A percentile compares a stretch with the other conserved stretches of the same genome.
Evolutionary conservation across 176 grass and related monocot species (phyloP).

Genomic region (Oryza brachyantha): DNA sequence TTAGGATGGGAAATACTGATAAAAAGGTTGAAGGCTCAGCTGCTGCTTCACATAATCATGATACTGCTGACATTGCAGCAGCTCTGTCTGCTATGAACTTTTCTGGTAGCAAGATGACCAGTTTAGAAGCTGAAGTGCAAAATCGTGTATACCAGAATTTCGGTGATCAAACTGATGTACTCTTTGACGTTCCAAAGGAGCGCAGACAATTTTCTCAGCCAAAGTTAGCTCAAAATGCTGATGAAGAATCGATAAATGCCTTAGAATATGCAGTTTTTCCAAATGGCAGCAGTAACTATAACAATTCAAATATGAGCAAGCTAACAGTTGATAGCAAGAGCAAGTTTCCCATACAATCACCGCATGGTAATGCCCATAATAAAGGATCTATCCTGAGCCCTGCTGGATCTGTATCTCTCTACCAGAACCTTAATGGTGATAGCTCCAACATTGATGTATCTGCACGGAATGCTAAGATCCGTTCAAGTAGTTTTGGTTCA

Average conservation of each 20-base stretch:
- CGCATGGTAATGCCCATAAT: constrained; percentile 44
- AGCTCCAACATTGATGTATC: constrained; percentile 43
- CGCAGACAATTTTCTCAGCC: constrained; percentile 47
- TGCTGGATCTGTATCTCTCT: constrained; percentile 39
- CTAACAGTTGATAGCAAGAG: constrained; percentile 48
- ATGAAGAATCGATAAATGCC: constrained; percentile 38
- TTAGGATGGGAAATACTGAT: constrained; percentile 60
- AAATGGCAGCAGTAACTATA: constrained; percentile 45
- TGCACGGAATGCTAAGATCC: constrained; percentile 35
- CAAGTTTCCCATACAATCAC: constrained; percentile 48
- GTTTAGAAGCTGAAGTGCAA: constrained; percentile 51
- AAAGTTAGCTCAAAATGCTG: constrained; percentile 32
- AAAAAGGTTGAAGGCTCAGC: constrained; percentile 37
- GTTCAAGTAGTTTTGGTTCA: constrained; percentile 38
- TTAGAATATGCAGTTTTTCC: constrained; percentile 47
- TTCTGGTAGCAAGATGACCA: constrained; percentile 40
- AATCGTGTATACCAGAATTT: constrained; percentile 51
- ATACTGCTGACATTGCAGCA: constrained; percentile 48
- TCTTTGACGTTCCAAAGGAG: constrained; percentile 47
- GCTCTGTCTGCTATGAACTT: constrained; percentile 59
- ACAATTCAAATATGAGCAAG: constrained; percentile 33
- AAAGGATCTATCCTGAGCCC: constrained; percentile 52
- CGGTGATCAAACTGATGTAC: constrained; percentile 43
- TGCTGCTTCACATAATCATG: constrained; percentile 36
- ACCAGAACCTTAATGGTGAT: constrained; percentile 62